Conservation (phyloP, 495 filamentous ascomycete genomes). For the Aeminium ludgeri region DNA sequence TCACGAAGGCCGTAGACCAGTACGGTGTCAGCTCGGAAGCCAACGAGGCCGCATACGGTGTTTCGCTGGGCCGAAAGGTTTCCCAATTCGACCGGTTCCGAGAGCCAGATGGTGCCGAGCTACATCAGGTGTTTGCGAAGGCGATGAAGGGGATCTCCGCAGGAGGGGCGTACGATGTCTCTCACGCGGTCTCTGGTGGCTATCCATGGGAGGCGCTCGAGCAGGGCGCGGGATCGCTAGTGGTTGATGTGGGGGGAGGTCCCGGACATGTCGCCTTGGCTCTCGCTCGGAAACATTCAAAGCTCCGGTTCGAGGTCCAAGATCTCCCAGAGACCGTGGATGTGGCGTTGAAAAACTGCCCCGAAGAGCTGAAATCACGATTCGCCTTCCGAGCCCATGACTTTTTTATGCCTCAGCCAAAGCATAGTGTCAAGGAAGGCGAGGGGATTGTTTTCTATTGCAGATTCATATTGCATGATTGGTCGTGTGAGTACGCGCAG, state of each 20-base stretch:
- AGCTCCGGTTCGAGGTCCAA: constrained; percentile 2
- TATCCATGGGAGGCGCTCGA: constrained; percentile 4
- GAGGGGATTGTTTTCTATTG: constrained; percentile 1
- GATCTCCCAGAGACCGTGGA: constrained; percentile 5
- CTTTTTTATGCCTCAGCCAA: constrained; percentile 4
- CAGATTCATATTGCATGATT: constrained; percentile 5
- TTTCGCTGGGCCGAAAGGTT: constrained; percentile 2
- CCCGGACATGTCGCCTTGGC: constrained; percentile 4
- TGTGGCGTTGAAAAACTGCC: constrained; percentile 1
- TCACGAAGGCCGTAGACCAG: constrained; percentile 2
- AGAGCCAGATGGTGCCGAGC: constrained; percentile 1
- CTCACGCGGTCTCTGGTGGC: constrained; percentile 2
- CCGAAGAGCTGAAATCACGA: constrained; percentile 1
- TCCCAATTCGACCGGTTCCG: constrained; percentile 7
- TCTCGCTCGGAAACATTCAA: constrained; percentile 1
- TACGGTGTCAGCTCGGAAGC: constrained; percentile 7
- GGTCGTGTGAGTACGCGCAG: constrained; percentile 2
- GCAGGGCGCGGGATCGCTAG: neutral
- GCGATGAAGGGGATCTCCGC: constrained; percentile 6
- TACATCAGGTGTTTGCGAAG: constrained; percentile 4
- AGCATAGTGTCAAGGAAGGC: neutral
- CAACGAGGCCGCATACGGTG: constrained; percentile 4
- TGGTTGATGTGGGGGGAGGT: constrained; percentile 4
- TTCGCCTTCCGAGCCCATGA: constrained; percentile 4
- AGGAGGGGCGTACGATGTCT: constrained; percentile 1